A percentile compares a stretch with the other conserved stretches of the same genome.
These are phyloP conservation scores for Lactarius hengduanensis DNA, from an alignment of 768 basidiomycete species.

Conservation along the genomic window DNA sequence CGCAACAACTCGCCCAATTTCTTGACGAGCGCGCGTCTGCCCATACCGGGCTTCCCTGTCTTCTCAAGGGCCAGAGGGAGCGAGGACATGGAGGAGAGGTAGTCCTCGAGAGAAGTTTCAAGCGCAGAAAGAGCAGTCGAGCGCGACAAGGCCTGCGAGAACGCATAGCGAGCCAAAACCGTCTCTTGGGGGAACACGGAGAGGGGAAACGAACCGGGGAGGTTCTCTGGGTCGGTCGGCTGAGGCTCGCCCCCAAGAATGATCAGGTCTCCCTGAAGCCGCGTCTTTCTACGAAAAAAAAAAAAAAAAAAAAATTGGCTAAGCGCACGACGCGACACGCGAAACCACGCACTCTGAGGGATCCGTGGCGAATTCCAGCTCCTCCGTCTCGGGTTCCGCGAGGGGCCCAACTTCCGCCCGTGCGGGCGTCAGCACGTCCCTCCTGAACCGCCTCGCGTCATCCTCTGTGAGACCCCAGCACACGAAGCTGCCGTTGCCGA, in stretches of 20 bases:
- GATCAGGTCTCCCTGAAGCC: constrained; percentile 89
- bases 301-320: background rate
- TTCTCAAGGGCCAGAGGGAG: constrained; percentile 73
- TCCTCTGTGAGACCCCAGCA: constrained; percentile 85
- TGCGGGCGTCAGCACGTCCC: constrained; percentile 54
- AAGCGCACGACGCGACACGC: constrained; percentile 15
- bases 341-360: constrained; percentile 66
- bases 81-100: constrained; percentile 77
- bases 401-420: constrained; percentile 65
- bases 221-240: constrained; percentile 51
- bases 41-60: constrained; percentile 83
- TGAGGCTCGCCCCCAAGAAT: constrained; percentile 73
- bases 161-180: constrained; percentile 84
- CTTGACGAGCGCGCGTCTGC: constrained; percentile 79
- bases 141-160: constrained; percentile 86
- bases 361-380: constrained; percentile 90
- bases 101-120: constrained; percentile 81
- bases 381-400: constrained; percentile 76
- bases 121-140: constrained; percentile 85
- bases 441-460: constrained; percentile 67
- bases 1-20: constrained; percentile 90
- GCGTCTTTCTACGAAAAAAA: constrained; percentile 59
- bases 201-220: constrained; percentile 46
- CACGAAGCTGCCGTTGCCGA: constrained; percentile 84
- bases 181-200: constrained; percentile 64